A percentile compares a stretch with the other conserved stretches of the same genome.
Conservation (phyloP, 768 basidiomycete species). For the Lactarius quietus region DNA sequence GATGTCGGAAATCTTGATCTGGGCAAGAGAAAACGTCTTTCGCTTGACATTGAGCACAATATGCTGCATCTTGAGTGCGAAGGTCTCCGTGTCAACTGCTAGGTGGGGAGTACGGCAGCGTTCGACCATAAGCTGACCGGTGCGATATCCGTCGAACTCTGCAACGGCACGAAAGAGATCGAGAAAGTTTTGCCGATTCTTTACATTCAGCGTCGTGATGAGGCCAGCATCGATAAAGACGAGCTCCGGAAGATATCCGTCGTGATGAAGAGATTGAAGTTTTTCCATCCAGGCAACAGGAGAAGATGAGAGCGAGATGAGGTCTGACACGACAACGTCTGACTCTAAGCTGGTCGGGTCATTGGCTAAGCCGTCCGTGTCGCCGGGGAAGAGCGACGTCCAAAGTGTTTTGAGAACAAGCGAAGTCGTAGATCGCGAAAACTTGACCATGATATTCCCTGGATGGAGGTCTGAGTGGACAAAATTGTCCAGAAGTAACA, state of each 20-base stretch:
- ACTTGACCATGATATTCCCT: conserved; percentile 98
- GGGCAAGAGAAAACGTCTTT: conserved; percentile 95
- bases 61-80: conserved; percentile 97
- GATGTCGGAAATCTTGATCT: conserved; percentile 94
- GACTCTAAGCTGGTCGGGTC: conserved; percentile 24
- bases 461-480: conserved; percentile 90
- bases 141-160: conserved; percentile 94
- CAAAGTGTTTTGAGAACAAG: conserved; percentile 61
- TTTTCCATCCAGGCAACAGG: conserved; percentile 67
- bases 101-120: conserved; percentile 89
- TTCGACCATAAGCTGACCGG: conserved; percentile 94
- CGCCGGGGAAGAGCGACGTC: conserved; percentile 45
- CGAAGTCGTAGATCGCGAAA: conserved; percentile 75
- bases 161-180: conserved; percentile 96
- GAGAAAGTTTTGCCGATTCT: conserved; percentile 89
- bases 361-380: conserved; percentile 23
- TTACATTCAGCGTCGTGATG: conserved; percentile 77
- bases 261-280: conserved; percentile 52
- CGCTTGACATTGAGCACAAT: conserved; percentile 90
- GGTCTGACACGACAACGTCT: conserved; percentile 60
- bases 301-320: conserved; percentile 57
- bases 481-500: conserved; percentile 97
- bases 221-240: conserved; percentile 97
- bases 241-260: conserved; percentile 89
- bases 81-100: conserved; percentile 88